Conservation (phyloP, 768 basidiomycete species). For the Mycena leptocephala region DNA sequence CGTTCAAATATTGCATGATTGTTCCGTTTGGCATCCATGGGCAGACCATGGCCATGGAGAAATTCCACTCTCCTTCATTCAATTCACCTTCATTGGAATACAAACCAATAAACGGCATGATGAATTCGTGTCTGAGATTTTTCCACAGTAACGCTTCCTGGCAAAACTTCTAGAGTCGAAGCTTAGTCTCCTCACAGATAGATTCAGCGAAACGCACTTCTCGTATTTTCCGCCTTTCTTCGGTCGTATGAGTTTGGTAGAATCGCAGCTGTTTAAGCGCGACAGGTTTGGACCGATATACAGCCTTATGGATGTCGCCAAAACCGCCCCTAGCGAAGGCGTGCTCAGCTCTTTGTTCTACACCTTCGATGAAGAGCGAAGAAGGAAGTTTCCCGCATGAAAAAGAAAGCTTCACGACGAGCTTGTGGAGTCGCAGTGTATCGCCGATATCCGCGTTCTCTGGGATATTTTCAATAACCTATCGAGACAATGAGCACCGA, state of each 20-base stretch:
- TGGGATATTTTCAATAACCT: conserved; percentile 18
- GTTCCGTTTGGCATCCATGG: conserved; percentile 36
- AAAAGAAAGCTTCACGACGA: conserved; percentile 25
- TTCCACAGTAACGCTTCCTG: conserved; percentile 38
- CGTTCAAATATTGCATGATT: conserved; percentile 15
- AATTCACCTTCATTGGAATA: background rate
- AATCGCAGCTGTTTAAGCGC: conserved; percentile 34
- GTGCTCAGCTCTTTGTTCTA: background rate
- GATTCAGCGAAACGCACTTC: background rate
- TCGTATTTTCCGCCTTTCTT: background rate
- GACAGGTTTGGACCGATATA: conserved; percentile 22
- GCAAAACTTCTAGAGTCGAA: conserved; percentile 24
- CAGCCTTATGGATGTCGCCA: conserved; percentile 28
- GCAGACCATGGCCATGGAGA: conserved; percentile 24
- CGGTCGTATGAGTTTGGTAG: background rate
- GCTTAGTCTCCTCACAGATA: background rate
- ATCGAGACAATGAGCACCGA: background rate
- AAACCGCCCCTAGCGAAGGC: conserved; percentile 29
- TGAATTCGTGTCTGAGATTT: conserved; percentile 26
- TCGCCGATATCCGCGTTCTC: background rate
- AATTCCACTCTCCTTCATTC: background rate
- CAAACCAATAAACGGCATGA: conserved; percentile 35
- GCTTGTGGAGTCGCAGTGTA: conserved; percentile 10
- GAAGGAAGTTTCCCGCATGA: conserved; percentile 21
- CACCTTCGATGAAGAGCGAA: conserved; percentile 23